These are phyloP conservation scores for Breynia disticha DNA, from an alignment of 441 rosid genomes.

Conservation along the genomic window DNA sequence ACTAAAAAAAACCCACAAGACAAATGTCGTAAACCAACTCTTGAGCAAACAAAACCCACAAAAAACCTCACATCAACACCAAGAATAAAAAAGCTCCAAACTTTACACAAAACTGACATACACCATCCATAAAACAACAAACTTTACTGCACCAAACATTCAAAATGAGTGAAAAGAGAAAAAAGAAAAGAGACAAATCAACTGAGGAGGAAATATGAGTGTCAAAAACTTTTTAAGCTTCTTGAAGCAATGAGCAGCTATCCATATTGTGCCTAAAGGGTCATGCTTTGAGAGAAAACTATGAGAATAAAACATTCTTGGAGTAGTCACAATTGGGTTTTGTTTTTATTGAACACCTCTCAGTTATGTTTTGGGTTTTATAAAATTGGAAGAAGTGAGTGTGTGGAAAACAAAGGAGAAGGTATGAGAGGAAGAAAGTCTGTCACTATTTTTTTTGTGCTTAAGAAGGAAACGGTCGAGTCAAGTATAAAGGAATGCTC, in stretches of 20 bases:
- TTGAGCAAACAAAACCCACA: constrained; percentile 8
- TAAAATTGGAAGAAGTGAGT: too few species aligned
- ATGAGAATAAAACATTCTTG: constrained; percentile 51
- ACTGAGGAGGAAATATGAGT: constrained; percentile 66
- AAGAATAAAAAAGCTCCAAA: too few species aligned
- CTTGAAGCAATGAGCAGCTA: constrained; percentile 72
- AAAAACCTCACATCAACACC: neutral
- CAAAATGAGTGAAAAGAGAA: neutral
- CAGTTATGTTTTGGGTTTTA: too few species aligned
- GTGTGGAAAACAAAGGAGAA: too few species aligned
- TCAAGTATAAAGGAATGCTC: too few species aligned
- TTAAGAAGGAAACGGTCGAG: too few species aligned
- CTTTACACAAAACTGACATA: neutral
- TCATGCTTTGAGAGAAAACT: constrained; percentile 48
- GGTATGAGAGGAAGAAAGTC: too few species aligned
- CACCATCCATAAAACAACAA: neutral
- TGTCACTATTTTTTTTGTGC: too few species aligned
- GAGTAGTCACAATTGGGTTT: neutral
- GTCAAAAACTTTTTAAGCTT: constrained; percentile 62
- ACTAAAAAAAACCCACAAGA: neutral
- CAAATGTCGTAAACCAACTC: constrained; percentile 20
- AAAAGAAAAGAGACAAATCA: constrained; percentile 36
- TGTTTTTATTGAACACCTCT: neutral
- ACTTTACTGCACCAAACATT: neutral
- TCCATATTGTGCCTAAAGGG: constrained; percentile 61